Base-by-base conservation (phyloP, 1,284 basidiomycete species). In the Rhodofomes roseus region DNA sequence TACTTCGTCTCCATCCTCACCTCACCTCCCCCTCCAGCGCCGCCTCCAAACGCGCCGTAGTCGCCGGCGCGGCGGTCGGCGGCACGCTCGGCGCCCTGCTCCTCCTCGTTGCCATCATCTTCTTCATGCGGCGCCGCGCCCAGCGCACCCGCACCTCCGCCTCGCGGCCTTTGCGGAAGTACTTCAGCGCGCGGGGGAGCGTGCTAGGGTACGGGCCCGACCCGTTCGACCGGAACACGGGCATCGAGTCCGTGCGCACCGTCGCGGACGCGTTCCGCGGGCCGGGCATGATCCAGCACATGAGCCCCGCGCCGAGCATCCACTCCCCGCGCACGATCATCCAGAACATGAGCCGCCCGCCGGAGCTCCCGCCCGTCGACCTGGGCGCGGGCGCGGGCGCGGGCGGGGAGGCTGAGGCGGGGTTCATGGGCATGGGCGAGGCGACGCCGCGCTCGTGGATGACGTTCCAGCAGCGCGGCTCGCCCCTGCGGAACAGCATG, bases 41-140 rank as follows among this genome's bases (percentile, higher is more conserved):
- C 55, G 44, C 41, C 16, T 46, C 25, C 20, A 54, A 54, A 37
- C 46, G 59, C 55, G 55, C 37, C 11, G 54, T 46, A 27, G 54
- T 60, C 50, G 59, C 59, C 12, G 59, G 59, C 41, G 54, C 54
- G 1, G 59, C 43, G 20, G 59, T 60, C 36, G 59, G 59, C 55
- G 37, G 59, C 40, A 40, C 51, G 1, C 25, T 60, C 27, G 59
- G 54, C 20, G 1, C 44, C 29, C n/a, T 56, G 48, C 20, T 43
- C 7, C 39, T 60, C 36, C 6, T 56, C 36, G 39, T 40, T 31
- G 39, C 14, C 27, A 20, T 55, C 16, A 20, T 54, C 34, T 48
- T 60, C 51, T 55, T 52, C 50, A 5, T 58, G n/a, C 43, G 52
- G 4, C 52, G 44, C 3, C 56, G 58, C 22, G 2, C 11, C 39